Evolutionary conservation across 257 asterid species (phyloP), one percentile per base, ranked within the genome.

Genomic region (Solanum paucissectum): DNA sequence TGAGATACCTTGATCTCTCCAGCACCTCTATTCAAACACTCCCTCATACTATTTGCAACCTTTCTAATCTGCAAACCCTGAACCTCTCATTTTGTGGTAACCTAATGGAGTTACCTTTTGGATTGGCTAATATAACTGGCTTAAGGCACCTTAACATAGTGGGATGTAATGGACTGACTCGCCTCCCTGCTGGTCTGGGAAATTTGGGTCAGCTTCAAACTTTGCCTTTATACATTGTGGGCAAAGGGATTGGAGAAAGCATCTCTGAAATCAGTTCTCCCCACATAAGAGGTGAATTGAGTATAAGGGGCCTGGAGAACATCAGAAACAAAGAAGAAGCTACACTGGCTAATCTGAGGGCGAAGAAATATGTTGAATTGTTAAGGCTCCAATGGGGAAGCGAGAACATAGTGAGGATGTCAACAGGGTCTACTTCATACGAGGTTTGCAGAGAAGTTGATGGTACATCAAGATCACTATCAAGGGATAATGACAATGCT

Each of bases 81-180:
- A 55, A 55, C 64, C 64, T 55, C 64, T 55, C 64, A 55, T 55
- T 55, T 55, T 55, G 64, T 55, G 64, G 64, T 55, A 40, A 84
- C 85, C 83, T 90, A 83, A 74, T 55, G 34, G 89, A 69, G 84
- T 86, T 90, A 69, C 92, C 92, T 55, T 75, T 74, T 40, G 69
- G 74, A n/a, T 64, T 90, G 83, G 88, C 86, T 33, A 90, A 85
- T 68, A 12, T 90, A 16, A 86, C 83, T 29, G 86, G 66, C 81
- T 84, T 90, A 66, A 87, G 92, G 71, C 92, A 88, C 88, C 89
- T 88, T 52, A 84, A 90, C 20, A 82, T 90, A 60, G 69, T 16
- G 38, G 89, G 87, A 58, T 69, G 89, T 81, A 83, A 81, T 27
- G 86, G 75, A 23, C 71, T 88, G 85, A 86, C 46, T 21, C 76